Percentiles rank a stretch among this genome's conserved stretches.
These are phyloP conservation scores for Candida sanyaensis DNA, from an alignment of 1,139 yeast genomes.

Conservation along the genomic window DNA sequence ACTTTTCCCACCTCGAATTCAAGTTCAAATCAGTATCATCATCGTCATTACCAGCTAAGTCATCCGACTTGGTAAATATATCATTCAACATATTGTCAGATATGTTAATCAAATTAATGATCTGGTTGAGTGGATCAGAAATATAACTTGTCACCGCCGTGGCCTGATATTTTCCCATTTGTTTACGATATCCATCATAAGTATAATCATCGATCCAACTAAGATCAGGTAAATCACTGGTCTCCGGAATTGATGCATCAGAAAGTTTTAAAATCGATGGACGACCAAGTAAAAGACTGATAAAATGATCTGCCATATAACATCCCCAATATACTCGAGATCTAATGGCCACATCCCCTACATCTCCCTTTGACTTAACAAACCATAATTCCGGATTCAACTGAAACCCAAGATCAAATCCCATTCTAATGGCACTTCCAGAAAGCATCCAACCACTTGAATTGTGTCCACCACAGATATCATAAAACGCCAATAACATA, in stretches of 20 bases:
- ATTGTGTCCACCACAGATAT: conserved; percentile 56
- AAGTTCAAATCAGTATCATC: conserved; percentile 34
- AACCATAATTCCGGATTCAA: conserved; percentile 64
- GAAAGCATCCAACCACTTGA: conserved; percentile 64
- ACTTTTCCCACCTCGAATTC: conserved; percentile 36
- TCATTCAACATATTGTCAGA: conserved; percentile 58
- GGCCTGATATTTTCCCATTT: conserved; percentile 12
- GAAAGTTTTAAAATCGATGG: conserved; percentile 57
- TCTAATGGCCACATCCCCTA: conserved; percentile 51
- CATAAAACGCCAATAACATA: conserved; percentile 54
- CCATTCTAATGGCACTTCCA: conserved; percentile 65
- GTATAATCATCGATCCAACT: conserved; percentile 55
- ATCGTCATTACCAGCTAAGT: conserved; percentile 18
- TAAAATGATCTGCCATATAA: conserved; percentile 64
- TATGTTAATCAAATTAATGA: conserved; percentile 51
- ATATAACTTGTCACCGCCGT: conserved; percentile 27
- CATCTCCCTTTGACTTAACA: conserved; percentile 26
- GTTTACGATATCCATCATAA: conserved; percentile 28
- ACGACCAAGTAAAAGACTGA: conserved; percentile 58
- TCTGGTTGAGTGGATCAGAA: conserved; percentile 48
- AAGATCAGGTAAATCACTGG: conserved; percentile 61
- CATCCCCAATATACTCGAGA: conserved; percentile 70
- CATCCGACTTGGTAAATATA: conserved; percentile 42
- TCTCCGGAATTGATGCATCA: conserved; percentile 63
- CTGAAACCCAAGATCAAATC: conserved; percentile 66